These are phyloP conservation scores for Allodekkera sacchari DNA, from an alignment of 805 yeast genomes.

Conservation along the genomic window DNA sequence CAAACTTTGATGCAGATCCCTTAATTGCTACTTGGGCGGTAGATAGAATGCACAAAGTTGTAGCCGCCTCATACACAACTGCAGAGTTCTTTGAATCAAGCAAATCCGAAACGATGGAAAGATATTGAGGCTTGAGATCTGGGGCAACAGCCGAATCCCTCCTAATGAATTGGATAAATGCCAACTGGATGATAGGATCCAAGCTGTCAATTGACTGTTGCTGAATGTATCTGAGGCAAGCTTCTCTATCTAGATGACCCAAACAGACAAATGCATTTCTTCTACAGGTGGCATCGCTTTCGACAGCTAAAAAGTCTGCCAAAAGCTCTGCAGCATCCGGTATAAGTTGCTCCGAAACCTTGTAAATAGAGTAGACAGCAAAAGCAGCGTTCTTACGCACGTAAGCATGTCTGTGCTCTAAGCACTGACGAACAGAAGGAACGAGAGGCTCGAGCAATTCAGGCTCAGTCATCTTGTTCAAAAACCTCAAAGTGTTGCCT, in stretches of 20 bases:
- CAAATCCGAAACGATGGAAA: constrained; percentile 62
- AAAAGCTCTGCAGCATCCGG: constrained; percentile 95
- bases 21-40: constrained; percentile 57
- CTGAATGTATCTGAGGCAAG: constrained; percentile 76
- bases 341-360: constrained; percentile 75
- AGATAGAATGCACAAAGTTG: constrained; percentile 54
- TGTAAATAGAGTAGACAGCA: constrained; percentile 75
- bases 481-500: constrained; percentile 89
- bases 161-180: constrained; percentile 86
- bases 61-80: constrained; percentile 88
- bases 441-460: constrained; percentile 93
- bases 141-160: constrained; percentile 63
- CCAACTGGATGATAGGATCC: constrained; percentile 81
- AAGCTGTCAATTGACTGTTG: constrained; percentile 55
- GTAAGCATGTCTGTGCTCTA: constrained; percentile 95
- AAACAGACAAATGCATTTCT: constrained; percentile 91
- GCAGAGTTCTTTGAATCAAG: constrained; percentile 61
- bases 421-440: constrained; percentile 82
- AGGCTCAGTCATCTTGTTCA: constrained; percentile 84
- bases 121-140: constrained; percentile 60
- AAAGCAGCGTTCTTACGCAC: constrained; percentile 96
- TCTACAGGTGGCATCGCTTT: constrained; percentile 88
- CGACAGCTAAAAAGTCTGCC: constrained; percentile 62
- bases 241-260: constrained; percentile 73
- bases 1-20: constrained; percentile 76